A percentile compares a stretch with the other conserved stretches of the same genome.
Conservation (phyloP, 1,284 basidiomycete species). For the Athelia sp. region DNA sequence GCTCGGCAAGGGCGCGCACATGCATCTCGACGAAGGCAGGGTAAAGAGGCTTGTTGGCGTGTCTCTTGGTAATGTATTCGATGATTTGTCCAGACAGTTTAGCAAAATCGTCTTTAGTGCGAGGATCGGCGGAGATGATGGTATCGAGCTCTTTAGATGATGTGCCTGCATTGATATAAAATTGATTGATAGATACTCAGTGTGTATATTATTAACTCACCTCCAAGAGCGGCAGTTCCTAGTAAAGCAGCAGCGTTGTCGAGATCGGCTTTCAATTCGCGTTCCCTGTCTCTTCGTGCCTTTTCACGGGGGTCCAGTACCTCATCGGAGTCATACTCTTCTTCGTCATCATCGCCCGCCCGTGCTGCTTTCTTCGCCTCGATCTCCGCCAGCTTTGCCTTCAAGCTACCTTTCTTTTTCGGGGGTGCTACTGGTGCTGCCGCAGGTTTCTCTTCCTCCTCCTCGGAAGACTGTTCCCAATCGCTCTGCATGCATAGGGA, state of each 20-base stretch:
- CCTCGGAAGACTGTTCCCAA: constrained; percentile 89
- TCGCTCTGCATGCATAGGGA: constrained; percentile 51
- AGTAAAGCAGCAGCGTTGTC: constrained; percentile 79
- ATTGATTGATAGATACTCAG: constrained; percentile 2
- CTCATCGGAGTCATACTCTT: constrained; percentile 69
- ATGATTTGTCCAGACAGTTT: constrained; percentile 69
- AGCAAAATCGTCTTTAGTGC: constrained; percentile 83
- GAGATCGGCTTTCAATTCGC: constrained; percentile 81
- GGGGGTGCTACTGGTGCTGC: constrained; percentile 49
- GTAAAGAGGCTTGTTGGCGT: constrained; percentile 79
- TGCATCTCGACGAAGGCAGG: constrained; percentile 79
- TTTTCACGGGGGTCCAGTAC: constrained; percentile 79
- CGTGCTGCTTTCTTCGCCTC: constrained; percentile 62
- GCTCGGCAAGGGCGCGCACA: constrained; percentile 64
- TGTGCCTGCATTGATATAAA: constrained; percentile 38
- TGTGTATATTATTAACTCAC: constrained; percentile 33
- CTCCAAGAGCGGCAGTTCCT: constrained; percentile 64
- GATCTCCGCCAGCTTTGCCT: constrained; percentile 86
- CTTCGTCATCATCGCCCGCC: constrained; percentile 28
- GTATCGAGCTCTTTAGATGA: constrained; percentile 65
- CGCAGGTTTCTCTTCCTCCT: constrained; percentile 57
- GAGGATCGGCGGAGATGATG: constrained; percentile 69
- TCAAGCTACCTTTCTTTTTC: constrained; percentile 89
- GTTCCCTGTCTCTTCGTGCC: constrained; percentile 69
- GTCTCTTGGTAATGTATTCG: constrained; percentile 67